phyloP scores from a whole-genome alignment of 768 basidiomycete species.

The Macrocybe gigantea region DNA sequence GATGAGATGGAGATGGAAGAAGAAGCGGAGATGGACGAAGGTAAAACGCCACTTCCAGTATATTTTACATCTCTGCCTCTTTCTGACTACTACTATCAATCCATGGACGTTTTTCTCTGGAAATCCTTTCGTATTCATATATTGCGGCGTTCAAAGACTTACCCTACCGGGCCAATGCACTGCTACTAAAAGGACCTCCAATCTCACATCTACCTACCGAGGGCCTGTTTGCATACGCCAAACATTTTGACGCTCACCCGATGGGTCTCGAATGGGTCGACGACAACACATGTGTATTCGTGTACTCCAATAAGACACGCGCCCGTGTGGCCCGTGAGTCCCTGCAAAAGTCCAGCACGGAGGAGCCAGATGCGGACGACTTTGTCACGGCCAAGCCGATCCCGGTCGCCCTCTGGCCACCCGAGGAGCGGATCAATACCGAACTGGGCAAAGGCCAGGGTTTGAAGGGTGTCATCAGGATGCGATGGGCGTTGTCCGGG shows the following conservation, averaged over 20 bases:
- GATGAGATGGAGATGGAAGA: conserved; percentile 18
- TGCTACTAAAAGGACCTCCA: conserved; percentile 67
- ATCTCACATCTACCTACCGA: conserved; percentile 72
- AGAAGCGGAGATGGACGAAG: conserved; percentile 25
- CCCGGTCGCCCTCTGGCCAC: conserved; percentile 72
- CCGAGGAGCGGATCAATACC: conserved; percentile 69
- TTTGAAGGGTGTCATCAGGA: conserved; percentile 56
- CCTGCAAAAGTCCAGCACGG: conserved; percentile 46
- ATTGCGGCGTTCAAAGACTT: conserved; percentile 28
- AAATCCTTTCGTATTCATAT: background rate
- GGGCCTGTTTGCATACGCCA: conserved; percentile 76
- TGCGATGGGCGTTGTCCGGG: conserved; percentile 69
- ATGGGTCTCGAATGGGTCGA: conserved; percentile 84
- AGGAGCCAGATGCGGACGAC: conserved; percentile 51
- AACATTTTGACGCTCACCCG: conserved; percentile 69
- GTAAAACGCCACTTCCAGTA: conserved; percentile 26
- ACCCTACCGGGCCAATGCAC: conserved; percentile 53
- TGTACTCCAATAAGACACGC: conserved; percentile 52
- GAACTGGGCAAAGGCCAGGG: conserved; percentile 68
- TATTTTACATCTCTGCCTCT: background rate
- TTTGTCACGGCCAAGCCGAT: conserved; percentile 62
- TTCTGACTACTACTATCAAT: background rate
- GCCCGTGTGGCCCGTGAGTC: conserved; percentile 47
- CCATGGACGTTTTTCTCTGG: conserved; percentile 1
- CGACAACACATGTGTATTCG: conserved; percentile 75